Base-by-base conservation (phyloP, 2,329 filamentous ascomycete genomes). In the Phaeosphaeriaceae sp. region DNA sequence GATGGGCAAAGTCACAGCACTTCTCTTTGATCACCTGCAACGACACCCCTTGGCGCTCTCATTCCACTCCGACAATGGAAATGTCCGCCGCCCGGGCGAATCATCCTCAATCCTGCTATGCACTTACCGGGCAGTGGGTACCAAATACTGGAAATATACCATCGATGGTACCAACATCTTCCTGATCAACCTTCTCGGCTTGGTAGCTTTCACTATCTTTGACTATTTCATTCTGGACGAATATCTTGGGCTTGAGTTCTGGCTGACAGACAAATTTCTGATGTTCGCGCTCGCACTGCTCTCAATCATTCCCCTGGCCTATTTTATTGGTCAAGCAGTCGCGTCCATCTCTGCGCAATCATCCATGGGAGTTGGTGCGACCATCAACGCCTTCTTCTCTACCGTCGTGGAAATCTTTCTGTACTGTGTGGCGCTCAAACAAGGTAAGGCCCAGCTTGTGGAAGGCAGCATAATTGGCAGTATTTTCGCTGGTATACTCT, bases 121-220 rank as follows among this genome's bases (percentile, higher is more conserved):
- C 84, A 99, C 95, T 6, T 99, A 99, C 80, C 91, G 96, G 57
- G 95, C 95, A 45, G 94, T 96, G 13, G 95, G 95, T 13, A 84
- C 88, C 66, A 94, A 94, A 77, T 99, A 99, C 82, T 99, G 96
- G 94, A 99, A 99, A 80, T 99, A 99, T 80, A 99, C 95, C 3
- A 85, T 99, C 57, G 95, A 99, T 74, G 96, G 95, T 54, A 99
- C 95, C 60, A 99, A 99, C 79, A 96, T 99, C 74, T 98, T 99
- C 80, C 87, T 99, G 66, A 97, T 99, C 83, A 99, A 99, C 76
- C 86, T 99, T 56, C 92, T 98, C 81, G 90, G 88, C 13, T 87
- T 99, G 19, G 95, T 99, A n/a, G 81, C 91, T 22, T 97, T 99
- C 73, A 91, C 94, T 71, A 96, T 99, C 62, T 87, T 96, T 65